phyloP scores from a whole-genome alignment of 192 early-diverging fungal genomes.

The Coemansia sp. region DNA sequence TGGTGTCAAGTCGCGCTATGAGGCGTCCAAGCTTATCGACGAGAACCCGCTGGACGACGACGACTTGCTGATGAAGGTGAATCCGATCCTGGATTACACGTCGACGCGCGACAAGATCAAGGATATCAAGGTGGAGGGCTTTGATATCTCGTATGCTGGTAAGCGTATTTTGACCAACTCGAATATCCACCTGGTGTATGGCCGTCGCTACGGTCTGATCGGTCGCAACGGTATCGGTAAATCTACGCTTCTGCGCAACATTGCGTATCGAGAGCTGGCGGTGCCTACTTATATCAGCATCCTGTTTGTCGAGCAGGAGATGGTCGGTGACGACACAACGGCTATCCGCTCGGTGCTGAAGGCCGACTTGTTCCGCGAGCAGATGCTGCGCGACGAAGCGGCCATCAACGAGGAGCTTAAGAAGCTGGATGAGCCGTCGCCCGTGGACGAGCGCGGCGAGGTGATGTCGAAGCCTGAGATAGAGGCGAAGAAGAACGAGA shows the following conservation, averaged over 20 bases:
- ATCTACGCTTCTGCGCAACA: constrained; percentile 74
- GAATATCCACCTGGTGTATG: constrained; percentile 76
- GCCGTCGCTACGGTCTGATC: constrained; percentile 93
- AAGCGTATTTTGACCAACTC: constrained; percentile 90
- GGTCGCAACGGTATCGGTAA: constrained; percentile 91
- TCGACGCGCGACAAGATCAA: constrained; percentile 80
- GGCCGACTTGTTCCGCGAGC: constrained; percentile 90
- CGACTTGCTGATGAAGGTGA: constrained; percentile 79
- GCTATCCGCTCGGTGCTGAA: constrained; percentile 87
- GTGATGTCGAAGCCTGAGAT: constrained; percentile 55
- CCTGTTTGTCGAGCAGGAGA: constrained; percentile 98
- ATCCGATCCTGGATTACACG: constrained; percentile 84
- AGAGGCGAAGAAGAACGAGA: constrained; percentile 57
- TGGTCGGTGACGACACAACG: constrained; percentile 83
- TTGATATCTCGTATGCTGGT: constrained; percentile 94
- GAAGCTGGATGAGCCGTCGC: constrained; percentile 32
- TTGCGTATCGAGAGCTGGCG: constrained; percentile 79
- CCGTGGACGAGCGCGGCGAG: constrained; percentile 51
- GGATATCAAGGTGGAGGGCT: constrained; percentile 94
- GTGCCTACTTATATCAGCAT: constrained; percentile 90
- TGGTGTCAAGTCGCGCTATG: constrained; percentile 65
- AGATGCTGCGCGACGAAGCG: constrained; percentile 81
- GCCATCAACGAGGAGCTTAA: constrained; percentile 57
- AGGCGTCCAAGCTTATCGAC: constrained; percentile 68
- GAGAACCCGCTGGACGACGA: constrained; percentile 63